Percentiles rank a stretch among this genome's conserved stretches.
Conservation (phyloP, 208 protist species). For the Acanthamoeba sp. region DNA sequence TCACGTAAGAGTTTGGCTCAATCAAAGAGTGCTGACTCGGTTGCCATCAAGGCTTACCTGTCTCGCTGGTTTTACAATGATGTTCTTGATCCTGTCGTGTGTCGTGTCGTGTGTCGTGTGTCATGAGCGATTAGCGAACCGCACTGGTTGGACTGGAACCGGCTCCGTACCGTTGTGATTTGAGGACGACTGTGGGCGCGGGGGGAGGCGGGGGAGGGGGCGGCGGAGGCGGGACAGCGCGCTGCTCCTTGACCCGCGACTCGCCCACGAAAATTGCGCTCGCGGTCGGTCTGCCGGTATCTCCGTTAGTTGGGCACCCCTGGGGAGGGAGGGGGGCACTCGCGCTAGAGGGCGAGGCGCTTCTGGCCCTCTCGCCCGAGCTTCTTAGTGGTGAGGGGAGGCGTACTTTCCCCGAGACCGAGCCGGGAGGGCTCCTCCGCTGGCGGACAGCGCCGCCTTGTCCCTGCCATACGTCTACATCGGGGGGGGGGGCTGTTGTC, state of each 20-base stretch:
- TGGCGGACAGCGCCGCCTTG: not conserved
- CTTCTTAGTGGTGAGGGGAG: not conserved
- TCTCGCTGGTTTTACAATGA: not conserved
- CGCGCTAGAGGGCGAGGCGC: too few species aligned
- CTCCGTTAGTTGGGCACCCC: too few species aligned
- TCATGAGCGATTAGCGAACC: too few species aligned
- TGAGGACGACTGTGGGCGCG: not conserved
- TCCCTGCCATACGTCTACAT: not conserved
- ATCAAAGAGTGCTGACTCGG: too few species aligned
- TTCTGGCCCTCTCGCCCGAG: too few species aligned
- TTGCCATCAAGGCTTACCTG: not conserved
- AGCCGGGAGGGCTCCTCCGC: not conserved
- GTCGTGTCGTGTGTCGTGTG: too few species aligned
- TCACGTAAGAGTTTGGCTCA: not conserved
- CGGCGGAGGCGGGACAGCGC: not conserved
- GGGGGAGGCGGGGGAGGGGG: not conserved
- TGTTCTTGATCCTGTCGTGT: not conserved
- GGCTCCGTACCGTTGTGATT: not conserved
- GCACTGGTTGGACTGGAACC: too few species aligned
- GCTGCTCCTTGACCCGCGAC: constrained; percentile 8
- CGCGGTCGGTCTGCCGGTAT: not conserved
- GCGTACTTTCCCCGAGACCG: not conserved
- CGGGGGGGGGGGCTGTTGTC: too few species aligned
- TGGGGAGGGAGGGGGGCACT: too few species aligned
- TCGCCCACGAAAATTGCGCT: not conserved